A percentile compares a stretch with the other conserved stretches of the same genome.
phyloP scores from a whole-genome alignment of 768 basidiomycete genomes.

The Amyloporia xantha region DNA sequence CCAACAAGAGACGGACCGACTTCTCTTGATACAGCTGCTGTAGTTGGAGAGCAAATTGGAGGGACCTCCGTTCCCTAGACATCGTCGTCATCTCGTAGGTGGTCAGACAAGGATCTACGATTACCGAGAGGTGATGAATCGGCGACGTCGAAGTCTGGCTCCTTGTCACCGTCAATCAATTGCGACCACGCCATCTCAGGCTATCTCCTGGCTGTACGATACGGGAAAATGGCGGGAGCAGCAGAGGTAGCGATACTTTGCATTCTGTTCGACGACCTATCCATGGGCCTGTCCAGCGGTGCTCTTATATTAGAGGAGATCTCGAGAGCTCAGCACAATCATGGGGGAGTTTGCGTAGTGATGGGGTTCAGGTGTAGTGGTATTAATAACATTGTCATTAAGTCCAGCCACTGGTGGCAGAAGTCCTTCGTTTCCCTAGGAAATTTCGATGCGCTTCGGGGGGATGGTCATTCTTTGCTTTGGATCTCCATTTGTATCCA shows the following conservation, averaged over 20 bases:
- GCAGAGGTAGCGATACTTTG: slow-evolving; percentile 11
- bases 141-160: slow-evolving; percentile 37
- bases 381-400: slow-evolving; percentile 22
- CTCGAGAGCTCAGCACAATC: slow-evolving; percentile 4
- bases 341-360: not conserved
- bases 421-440: no score
- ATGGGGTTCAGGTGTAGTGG: slow-evolving; percentile 23
- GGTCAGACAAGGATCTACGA: not conserved
- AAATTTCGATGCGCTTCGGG: not conserved
- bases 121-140: slow-evolving; percentile 38
- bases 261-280: slow-evolving; percentile 4
- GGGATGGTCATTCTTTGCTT: no score
- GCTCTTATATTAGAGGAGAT: slow-evolving; percentile 4
- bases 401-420: no score
- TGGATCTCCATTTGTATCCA: no score
- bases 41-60: not conserved
- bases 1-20: not conserved
- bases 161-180: slow-evolving; percentile 55
- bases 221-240: slow-evolving; percentile 13
- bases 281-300: not conserved
- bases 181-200: slow-evolving; percentile 57
- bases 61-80: not conserved
- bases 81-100: not conserved
- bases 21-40: no score
- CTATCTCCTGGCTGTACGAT: not conserved